Base-by-base conservation (phyloP, 148 eudicot species). In the Diospyros kaki region DNA sequence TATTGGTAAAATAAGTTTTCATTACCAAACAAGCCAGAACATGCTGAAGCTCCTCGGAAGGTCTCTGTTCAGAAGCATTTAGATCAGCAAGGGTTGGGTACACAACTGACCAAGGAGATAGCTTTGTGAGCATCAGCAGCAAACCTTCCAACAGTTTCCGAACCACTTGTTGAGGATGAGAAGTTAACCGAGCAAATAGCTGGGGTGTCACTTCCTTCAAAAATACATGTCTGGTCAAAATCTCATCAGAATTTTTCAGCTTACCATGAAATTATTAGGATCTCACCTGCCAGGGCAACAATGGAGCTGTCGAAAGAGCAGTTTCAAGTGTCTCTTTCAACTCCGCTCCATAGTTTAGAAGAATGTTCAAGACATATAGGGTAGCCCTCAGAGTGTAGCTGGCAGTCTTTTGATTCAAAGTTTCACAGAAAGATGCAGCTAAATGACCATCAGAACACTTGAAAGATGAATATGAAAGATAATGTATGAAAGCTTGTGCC, bases 221-320 rank as follows among this genome's bases (percentile, higher is more conserved):
- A 76, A 74, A 62, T 75, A 64, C 12, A 77, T 69, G 58, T 28
- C 45, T 46, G 63, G 75, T 88, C 77, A 91, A 85, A 75, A 73
- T 50, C 50, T 63, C 13, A 67, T 64, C 63, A 64, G 68, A 41
- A 43, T 15, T 51, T 43, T 60, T 62, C 41, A 65, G 54, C 50
- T 66, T 7, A 15, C 56, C 10, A 62, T 41, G 45, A 50, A 82
- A 45, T 18, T 63, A 76, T 71, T 58, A 68, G 38, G 39, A 41
- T 46, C 66, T 81, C 74, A 95, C 99, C 99, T 95, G 99, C 99
- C 99, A 95, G 43, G 99, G 97, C 66, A 86, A 89, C 88, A 90
- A 82, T 44, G 99, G 97, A 75, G 89, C 96, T 67, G 82, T 74
- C 78, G 90, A 88, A 70, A 95, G 91, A 58, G 86, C 90, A 65